phyloP scores from a whole-genome alignment of 768 basidiomycete genomes.

The Clitopilus passeckerianus region DNA sequence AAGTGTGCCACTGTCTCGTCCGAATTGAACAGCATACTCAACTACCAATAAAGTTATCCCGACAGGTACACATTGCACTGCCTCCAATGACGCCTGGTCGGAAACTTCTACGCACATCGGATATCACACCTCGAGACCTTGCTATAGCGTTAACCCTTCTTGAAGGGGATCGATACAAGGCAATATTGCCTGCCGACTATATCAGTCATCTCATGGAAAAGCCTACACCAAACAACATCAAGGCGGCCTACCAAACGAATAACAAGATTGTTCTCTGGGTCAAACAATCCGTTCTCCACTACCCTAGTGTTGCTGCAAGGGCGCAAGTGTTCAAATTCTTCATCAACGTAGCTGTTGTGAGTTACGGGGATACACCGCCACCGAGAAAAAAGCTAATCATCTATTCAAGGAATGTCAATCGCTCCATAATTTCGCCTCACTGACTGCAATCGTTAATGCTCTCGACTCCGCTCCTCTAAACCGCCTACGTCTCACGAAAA shows the following conservation, averaged over 20 bases:
- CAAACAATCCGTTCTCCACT: slow-evolving; percentile 34
- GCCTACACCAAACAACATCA: slow-evolving; percentile 24
- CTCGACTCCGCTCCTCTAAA: slow-evolving; percentile 34
- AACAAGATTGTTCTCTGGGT: slow-evolving; percentile 36
- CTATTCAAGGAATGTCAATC: slow-evolving; percentile 34
- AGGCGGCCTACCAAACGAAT: slow-evolving; percentile 26
- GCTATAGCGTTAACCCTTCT: slow-evolving; percentile 38
- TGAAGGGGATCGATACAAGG: slow-evolving; percentile 35
- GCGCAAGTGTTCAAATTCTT: slow-evolving; percentile 39
- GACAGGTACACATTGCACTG: slow-evolving; percentile 2
- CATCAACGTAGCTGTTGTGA: slow-evolving; percentile 34
- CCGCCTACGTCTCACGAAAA: slow-evolving; percentile 27
- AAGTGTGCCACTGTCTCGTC: neutral
- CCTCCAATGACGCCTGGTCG: slow-evolving; percentile 16
- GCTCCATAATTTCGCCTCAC: slow-evolving; percentile 37
- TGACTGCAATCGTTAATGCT: slow-evolving; percentile 36
- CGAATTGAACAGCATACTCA: neutral
- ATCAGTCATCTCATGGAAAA: slow-evolving; percentile 30
- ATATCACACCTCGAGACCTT: slow-evolving; percentile 32
- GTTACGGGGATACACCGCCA: slow-evolving; percentile 1
- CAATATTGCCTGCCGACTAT: slow-evolving; percentile 36
- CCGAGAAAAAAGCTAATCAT: neutral
- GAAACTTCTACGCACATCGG: slow-evolving; percentile 20
- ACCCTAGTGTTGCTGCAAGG: slow-evolving; percentile 28
- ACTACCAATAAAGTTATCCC: slow-evolving; percentile 4